A percentile compares a stretch with the other conserved stretches of the same genome.
These are phyloP conservation scores for Orbilia javanica DNA, from an alignment of 2,329 filamentous ascomycete species.

Conservation along the genomic window DNA sequence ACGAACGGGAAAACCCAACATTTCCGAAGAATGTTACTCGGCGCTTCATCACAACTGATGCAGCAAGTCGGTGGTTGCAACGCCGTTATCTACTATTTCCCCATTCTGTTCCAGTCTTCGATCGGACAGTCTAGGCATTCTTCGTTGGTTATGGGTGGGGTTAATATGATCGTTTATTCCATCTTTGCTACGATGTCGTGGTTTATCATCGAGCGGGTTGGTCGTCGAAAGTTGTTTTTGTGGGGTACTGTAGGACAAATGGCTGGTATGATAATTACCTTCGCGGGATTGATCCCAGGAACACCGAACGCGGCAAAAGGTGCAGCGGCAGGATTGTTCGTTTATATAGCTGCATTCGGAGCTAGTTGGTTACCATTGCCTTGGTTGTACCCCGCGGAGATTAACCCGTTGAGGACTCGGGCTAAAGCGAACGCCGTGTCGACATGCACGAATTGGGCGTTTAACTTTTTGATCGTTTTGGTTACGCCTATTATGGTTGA, in stretches of 20 bases:
- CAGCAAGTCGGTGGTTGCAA: conserved; percentile 74
- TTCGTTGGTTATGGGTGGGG: conserved; percentile 67
- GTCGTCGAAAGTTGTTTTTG: conserved; percentile 78
- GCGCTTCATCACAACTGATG: conserved; percentile 73
- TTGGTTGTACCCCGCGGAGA: conserved; percentile 74
- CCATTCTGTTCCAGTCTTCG: conserved; percentile 63
- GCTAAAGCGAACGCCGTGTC: conserved; percentile 75
- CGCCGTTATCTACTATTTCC: conserved; percentile 63
- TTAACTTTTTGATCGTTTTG: conserved; percentile 62
- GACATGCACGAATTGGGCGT: conserved; percentile 69
- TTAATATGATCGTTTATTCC: conserved; percentile 72
- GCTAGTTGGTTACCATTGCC: conserved; percentile 75
- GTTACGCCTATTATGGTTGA: conserved; percentile 63
- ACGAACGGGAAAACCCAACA: conserved; percentile 76
- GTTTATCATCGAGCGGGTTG: conserved; percentile 76
- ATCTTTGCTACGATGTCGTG: conserved; percentile 73
- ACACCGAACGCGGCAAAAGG: conserved; percentile 63
- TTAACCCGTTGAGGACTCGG: conserved; percentile 69
- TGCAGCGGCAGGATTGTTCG: conserved; percentile 74
- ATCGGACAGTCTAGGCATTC: conserved; percentile 66
- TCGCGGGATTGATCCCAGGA: conserved; percentile 67
- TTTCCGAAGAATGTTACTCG: conserved; percentile 74
- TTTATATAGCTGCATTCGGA: conserved; percentile 78
- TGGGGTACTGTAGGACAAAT: conserved; percentile 76
- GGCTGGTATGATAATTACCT: conserved; percentile 74